Percentiles rank a stretch among this genome's conserved stretches.
Conservation (phyloP, 345 rosid species). For the Kernera saxatilis region DNA sequence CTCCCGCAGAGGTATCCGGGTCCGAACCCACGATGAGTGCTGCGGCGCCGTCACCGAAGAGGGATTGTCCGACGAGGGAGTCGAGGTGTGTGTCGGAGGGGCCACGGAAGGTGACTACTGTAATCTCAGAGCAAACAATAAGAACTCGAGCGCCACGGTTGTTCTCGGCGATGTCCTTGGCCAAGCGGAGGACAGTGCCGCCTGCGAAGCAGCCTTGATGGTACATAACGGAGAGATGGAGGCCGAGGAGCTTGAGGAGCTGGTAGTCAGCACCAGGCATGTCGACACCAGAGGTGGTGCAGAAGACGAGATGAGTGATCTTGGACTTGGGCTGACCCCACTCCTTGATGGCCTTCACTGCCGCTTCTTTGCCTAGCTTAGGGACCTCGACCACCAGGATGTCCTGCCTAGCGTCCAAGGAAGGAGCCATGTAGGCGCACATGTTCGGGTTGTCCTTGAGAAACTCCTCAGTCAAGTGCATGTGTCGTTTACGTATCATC, state of each 20-base stretch:
- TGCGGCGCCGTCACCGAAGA: conserved; percentile 68
- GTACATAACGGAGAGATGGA: conserved; percentile 67
- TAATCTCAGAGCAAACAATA: conserved; percentile 71
- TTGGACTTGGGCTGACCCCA: conserved; percentile 84
- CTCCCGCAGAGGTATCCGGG: conserved; percentile 35
- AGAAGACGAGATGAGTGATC: conserved; percentile 77
- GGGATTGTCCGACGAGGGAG: conserved; percentile 61
- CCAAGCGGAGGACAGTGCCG: conserved; percentile 76
- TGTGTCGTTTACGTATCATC: conserved; percentile 54
- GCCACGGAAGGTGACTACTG: conserved; percentile 70
- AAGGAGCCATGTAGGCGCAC: conserved; percentile 60
- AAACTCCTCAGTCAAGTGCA: conserved; percentile 63
- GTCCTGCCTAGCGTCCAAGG: conserved; percentile 68
- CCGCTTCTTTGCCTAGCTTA: conserved; percentile 72
- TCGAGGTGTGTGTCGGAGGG: conserved; percentile 59
- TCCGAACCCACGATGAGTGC: conserved; percentile 66
- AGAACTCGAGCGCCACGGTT: conserved; percentile 72
- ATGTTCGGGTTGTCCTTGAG: conserved; percentile 52
- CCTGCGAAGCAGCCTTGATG: conserved; percentile 74
- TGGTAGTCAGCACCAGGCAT: conserved; percentile 96
- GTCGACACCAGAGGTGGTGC: conserved; percentile 81
- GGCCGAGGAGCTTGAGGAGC: conserved; percentile 73
- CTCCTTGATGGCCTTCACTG: conserved; percentile 60
- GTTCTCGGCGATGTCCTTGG: conserved; percentile 78
- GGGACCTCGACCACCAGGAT: conserved; percentile 72